phyloP scores from a whole-genome alignment of 495 filamentous ascomycete species.

The Tuber umbilicatum region DNA sequence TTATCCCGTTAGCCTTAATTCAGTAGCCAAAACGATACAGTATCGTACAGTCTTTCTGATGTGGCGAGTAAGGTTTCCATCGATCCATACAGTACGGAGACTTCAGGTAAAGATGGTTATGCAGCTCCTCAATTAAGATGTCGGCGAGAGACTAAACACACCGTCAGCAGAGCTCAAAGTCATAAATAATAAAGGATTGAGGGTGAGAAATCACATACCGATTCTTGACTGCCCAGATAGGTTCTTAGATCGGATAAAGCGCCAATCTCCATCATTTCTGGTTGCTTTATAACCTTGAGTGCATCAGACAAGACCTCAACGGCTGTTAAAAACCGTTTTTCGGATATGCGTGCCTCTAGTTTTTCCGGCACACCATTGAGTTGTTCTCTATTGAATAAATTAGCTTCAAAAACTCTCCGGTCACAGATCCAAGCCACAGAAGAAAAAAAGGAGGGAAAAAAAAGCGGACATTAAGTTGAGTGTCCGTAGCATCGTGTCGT shows the following conservation, averaged over 20 bases:
- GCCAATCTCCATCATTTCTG: constrained; percentile 86
- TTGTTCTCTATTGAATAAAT: constrained; percentile 53
- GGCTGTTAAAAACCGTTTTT: constrained; percentile 88
- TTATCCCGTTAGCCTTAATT: constrained; percentile 18
- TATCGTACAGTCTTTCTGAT: constrained; percentile 41
- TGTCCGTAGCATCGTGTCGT: constrained; percentile 82
- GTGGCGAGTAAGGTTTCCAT: constrained; percentile 64
- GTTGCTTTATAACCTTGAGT: constrained; percentile 68
- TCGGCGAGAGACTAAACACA: constrained; percentile 64
- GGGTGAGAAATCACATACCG: constrained; percentile 40
- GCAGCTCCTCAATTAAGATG: constrained; percentile 90
- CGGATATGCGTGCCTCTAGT: constrained; percentile 85
- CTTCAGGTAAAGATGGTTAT: constrained; percentile 95
- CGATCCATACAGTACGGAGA: constrained; percentile 91
- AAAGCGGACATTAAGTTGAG: constrained; percentile 60
- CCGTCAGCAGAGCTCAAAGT: constrained; percentile 14
- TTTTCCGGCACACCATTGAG: constrained; percentile 86
- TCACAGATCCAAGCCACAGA: not conserved
- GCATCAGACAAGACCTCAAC: constrained; percentile 88
- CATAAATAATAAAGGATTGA: not conserved
- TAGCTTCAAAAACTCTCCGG: constrained; percentile 8
- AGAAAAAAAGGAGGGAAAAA: not conserved
- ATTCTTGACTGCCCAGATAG: constrained; percentile 90
- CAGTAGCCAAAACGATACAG: not conserved
- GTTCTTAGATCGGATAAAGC: constrained; percentile 76